phyloP scores from a whole-genome alignment of 2,329 filamentous ascomycete species.

The Ophiocordyceps unilateralis region DNA sequence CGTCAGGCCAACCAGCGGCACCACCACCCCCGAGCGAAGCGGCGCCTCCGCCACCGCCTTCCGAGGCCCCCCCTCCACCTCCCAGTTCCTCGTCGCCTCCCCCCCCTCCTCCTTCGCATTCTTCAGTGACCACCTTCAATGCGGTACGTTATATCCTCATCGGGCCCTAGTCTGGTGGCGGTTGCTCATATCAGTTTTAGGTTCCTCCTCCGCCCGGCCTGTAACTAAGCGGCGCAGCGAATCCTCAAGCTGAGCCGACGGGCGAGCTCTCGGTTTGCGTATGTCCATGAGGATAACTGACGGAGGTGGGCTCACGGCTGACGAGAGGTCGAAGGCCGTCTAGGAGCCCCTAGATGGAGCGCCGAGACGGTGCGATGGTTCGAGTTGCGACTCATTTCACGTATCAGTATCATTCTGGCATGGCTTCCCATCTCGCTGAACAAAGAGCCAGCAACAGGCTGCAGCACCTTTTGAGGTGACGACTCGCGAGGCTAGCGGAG shows the following conservation, averaged over 20 bases:
- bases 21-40: constrained; percentile 41
- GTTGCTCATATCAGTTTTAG: constrained; percentile 12
- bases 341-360: neutral
- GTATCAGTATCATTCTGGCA: neutral
- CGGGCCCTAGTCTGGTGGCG: neutral
- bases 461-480: neutral
- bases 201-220: constrained; percentile 40
- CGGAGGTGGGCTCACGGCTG: neutral
- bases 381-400: neutral
- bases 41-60: constrained; percentile 36
- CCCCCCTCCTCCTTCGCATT: constrained; percentile 25
- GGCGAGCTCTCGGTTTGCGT: neutral
- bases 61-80: constrained; percentile 12
- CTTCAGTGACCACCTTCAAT: constrained; percentile 39
- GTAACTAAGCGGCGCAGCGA: constrained; percentile 9
- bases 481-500: constrained; percentile 1
- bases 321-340: neutral
- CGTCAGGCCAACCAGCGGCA: constrained; percentile 28
- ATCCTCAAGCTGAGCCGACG: neutral
- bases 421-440: neutral
- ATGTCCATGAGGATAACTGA: neutral
- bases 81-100: constrained; percentile 38
- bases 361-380: neutral
- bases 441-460: neutral
- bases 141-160: constrained; percentile 28